These are phyloP conservation scores for Asterochloris erici DNA, from an alignment of 139 green algal species.

Conservation along the genomic window DNA sequence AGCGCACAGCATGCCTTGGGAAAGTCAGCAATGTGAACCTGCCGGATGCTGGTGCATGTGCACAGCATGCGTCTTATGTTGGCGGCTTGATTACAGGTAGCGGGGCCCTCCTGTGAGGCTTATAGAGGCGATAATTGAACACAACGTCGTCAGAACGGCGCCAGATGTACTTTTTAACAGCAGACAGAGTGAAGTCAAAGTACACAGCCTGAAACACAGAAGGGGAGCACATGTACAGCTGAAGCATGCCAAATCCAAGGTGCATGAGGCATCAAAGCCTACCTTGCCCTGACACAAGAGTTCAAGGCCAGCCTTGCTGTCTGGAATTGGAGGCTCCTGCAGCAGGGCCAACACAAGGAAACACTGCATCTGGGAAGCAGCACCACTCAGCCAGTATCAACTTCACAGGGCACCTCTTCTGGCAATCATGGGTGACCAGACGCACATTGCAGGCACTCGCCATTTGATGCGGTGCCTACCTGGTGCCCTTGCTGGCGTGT, in stretches of 20 bases:
- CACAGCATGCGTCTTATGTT: not conserved
- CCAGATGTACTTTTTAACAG: slow-evolving; percentile 86
- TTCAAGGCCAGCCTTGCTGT: not conserved
- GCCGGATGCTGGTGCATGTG: not conserved
- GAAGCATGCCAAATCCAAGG: too few relatives aligned
- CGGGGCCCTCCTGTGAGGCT: slow-evolving; percentile 23
- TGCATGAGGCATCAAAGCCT: not conserved
- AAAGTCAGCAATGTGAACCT: too few relatives aligned
- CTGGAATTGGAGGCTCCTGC: not conserved
- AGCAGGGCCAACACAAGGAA: not conserved
- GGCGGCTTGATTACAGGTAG: slow-evolving; percentile 36
- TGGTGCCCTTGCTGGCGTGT: not conserved
- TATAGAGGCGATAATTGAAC: slow-evolving; percentile 58
- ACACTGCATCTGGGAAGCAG: not conserved
- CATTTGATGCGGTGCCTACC: not conserved
- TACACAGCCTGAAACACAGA: slow-evolving; percentile 48
- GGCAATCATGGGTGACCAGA: not conserved
- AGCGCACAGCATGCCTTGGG: too few relatives aligned
- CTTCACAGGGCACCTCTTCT: not conserved
- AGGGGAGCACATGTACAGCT: too few relatives aligned
- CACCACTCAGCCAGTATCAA: not conserved
- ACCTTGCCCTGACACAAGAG: not conserved
- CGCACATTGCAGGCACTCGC: not conserved
- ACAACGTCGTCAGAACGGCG: slow-evolving; percentile 77
- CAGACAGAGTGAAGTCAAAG: slow-evolving; percentile 76